Evolutionary conservation across 306 rosid genomes (phyloP).

Genomic region (Morella rubra): DNA sequence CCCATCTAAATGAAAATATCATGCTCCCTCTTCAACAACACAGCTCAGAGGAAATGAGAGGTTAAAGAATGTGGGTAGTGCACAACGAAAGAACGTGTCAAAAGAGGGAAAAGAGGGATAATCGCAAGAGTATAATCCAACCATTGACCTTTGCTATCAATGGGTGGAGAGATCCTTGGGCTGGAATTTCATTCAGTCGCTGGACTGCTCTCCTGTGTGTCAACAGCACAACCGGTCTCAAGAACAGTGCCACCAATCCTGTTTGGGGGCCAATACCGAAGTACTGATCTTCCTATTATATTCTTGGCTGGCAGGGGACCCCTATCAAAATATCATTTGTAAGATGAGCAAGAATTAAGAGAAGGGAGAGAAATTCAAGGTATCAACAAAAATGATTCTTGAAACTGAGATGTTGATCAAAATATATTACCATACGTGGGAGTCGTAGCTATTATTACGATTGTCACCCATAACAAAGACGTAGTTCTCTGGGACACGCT

Average conservation of each 20-base stretch:
- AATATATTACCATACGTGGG: slow-evolving; percentile 82
- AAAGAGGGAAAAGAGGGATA: not conserved
- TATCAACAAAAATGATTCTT: slow-evolving; percentile 7
- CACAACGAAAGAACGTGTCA: not conserved
- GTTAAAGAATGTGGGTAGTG: not conserved
- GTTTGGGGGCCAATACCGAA: slow-evolving; percentile 95
- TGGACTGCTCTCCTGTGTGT: slow-evolving; percentile 46
- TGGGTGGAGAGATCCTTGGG: not conserved
- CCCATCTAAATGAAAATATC: not conserved
- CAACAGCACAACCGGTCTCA: slow-evolving; percentile 62
- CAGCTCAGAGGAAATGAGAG: not conserved
- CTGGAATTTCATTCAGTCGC: slow-evolving; percentile 34
- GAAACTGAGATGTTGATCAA: slow-evolving; percentile 5
- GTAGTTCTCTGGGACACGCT: slow-evolving; percentile 81
- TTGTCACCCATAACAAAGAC: slow-evolving; percentile 99
- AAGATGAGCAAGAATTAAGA: slow-evolving; percentile 19
- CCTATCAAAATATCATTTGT: slow-evolving; percentile 48
- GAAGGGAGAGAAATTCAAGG: not conserved
- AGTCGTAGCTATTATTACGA: slow-evolving; percentile 96
- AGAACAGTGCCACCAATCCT: slow-evolving; percentile 70
- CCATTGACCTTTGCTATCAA: slow-evolving; percentile 11
- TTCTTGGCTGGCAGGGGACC: slow-evolving; percentile 95
- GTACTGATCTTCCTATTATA: slow-evolving; percentile 83
- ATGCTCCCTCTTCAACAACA: not conserved
- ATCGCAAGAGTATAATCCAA: not conserved